Conservation (phyloP, 2,329 filamentous ascomycete species). For the Paecilomyces sp. region DNA sequence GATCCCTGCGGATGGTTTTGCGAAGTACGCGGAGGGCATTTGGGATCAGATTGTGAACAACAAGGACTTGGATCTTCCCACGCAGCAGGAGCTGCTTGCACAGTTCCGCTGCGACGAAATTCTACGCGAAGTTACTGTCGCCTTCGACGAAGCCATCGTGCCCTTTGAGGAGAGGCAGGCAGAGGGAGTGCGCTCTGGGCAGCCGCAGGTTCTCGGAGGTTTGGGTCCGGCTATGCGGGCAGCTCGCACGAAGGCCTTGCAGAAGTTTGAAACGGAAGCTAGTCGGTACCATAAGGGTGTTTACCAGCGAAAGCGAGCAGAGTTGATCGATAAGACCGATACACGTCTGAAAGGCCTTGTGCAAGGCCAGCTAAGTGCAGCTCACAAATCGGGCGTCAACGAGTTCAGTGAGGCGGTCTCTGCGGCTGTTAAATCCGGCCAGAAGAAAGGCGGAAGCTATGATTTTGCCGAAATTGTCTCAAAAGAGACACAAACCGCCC, state of each 20-base stretch:
- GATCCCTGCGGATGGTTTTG: constrained; percentile 96
- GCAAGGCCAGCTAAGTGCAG: constrained; percentile 76
- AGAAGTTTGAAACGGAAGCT: constrained; percentile 82
- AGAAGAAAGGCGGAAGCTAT: constrained; percentile 84
- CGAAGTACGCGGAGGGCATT: constrained; percentile 83
- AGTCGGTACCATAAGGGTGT: constrained; percentile 96
- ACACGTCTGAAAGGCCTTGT: constrained; percentile 81
- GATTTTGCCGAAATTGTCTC: constrained; percentile 94
- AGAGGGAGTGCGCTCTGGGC: constrained; percentile 65
- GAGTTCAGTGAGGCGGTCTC: constrained; percentile 83
- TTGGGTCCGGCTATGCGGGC: constrained; percentile 67
- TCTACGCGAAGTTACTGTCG: constrained; percentile 73
- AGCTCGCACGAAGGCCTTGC: constrained; percentile 66
- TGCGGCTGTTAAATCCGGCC: constrained; percentile 79
- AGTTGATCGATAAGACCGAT: constrained; percentile 82
- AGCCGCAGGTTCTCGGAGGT: constrained; percentile 62
- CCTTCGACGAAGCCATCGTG: constrained; percentile 72
- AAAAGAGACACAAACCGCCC: constrained; percentile 69
- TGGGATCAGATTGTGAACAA: constrained; percentile 99
- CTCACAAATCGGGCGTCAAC: constrained; percentile 79
- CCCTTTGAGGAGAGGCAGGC: constrained; percentile 84
- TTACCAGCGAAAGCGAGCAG: constrained; percentile 74
- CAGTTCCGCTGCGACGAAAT: constrained; percentile 99
- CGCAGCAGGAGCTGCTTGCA: constrained; percentile 91
- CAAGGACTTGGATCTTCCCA: constrained; percentile 93